Evolutionary conservation across 1,139 yeast species (phyloP).

Genomic region (Kodamaea suecica): DNA sequence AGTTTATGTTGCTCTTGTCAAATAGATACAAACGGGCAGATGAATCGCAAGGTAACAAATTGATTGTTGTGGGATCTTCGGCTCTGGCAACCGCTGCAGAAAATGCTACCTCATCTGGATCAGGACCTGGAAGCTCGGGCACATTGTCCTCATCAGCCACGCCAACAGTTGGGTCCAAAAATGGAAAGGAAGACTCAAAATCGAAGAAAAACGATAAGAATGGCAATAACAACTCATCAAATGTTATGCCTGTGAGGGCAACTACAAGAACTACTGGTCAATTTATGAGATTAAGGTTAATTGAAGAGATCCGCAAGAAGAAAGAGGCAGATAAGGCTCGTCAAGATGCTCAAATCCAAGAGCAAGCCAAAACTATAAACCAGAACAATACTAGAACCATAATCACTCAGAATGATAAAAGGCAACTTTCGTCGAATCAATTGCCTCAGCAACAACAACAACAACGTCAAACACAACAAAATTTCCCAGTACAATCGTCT

Average conservation of each 20-base stretch:
- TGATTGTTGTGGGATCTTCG: conserved; percentile 41
- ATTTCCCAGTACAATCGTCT: no score
- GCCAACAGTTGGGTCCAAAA: conserved; percentile 18
- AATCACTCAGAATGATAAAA: background rate
- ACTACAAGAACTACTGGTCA: conserved; percentile 37
- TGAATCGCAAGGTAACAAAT: conserved; percentile 37
- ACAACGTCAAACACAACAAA: conserved; percentile 9
- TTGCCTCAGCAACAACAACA: conserved; percentile 7
- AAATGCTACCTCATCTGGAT: conserved; percentile 13
- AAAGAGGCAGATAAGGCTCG: conserved; percentile 44
- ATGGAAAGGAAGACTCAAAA: conserved; percentile 18
- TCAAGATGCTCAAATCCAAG: conserved; percentile 39
- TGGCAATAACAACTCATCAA: conserved; percentile 15
- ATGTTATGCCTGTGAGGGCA: conserved; percentile 17
- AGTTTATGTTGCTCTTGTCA: conserved; percentile 63
- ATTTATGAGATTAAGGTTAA: conserved; percentile 47
- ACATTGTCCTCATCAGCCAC: conserved; percentile 18
- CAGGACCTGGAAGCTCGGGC: conserved; percentile 10
- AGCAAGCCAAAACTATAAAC: conserved; percentile 22
- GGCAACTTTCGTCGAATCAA: background rate
- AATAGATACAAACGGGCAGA: conserved; percentile 40
- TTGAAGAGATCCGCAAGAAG: conserved; percentile 46
- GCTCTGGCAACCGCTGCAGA: conserved; percentile 20
- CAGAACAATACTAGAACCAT: conserved; percentile 16
- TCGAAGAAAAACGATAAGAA: conserved; percentile 25